A percentile compares a stretch with the other conserved stretches of the same genome.
Evolutionary conservation across 441 rosid species (phyloP).

Genomic region (Croton laevigatus): DNA sequence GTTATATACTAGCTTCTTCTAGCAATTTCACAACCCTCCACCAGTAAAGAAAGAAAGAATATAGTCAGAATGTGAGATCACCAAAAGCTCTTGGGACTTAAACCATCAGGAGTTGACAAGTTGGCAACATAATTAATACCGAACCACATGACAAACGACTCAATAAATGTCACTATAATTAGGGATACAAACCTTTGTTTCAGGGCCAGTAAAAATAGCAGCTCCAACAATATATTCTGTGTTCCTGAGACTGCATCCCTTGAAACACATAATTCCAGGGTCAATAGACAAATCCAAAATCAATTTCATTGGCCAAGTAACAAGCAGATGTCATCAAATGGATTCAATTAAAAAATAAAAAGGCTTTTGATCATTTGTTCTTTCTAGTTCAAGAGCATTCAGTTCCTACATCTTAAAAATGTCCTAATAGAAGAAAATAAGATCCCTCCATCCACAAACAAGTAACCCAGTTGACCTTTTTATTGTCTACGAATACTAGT

Average conservation of each 20-base stretch:
- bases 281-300: conserved; percentile 17
- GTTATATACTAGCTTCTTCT: neutral
- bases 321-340: conserved; percentile 7
- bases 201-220: conserved; percentile 86
- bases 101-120: neutral
- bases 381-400: conserved; percentile 6
- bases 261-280: conserved; percentile 29
- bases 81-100: neutral
- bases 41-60: neutral
- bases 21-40: neutral
- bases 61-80: neutral
- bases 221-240: conserved; percentile 83
- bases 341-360: neutral
- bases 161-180: neutral
- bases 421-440: conserved; percentile 14
- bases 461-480: too few species aligned
- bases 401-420: conserved; percentile 12
- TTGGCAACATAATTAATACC: neutral
- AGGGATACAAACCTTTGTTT: conserved; percentile 74
- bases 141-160: neutral
- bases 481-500: too few species aligned
- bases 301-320: conserved; percentile 11
- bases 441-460: too few species aligned
- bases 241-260: conserved; percentile 99
- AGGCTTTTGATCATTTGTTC: neutral